A percentile compares a stretch with the other conserved stretches of the same genome.
phyloP scores from a whole-genome alignment of 768 basidiomycete genomes.

The Calocybe gangraenosa region DNA sequence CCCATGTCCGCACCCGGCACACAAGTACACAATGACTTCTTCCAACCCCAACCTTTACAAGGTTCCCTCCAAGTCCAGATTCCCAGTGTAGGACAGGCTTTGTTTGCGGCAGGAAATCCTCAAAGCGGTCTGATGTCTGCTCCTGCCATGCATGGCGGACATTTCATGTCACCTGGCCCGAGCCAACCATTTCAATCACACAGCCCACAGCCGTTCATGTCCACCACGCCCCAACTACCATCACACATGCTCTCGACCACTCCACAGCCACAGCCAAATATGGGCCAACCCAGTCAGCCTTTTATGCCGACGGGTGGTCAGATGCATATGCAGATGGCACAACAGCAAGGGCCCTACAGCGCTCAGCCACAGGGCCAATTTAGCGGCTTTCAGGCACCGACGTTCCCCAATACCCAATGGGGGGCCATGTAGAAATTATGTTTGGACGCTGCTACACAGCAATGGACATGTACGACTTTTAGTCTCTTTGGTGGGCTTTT shows the following conservation, averaged over 20 bases:
- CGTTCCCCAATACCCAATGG: conserved; percentile 26
- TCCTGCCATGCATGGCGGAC: conserved; percentile 21
- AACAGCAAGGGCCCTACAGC: neutral
- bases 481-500: too few relatives aligned
- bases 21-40: conserved; percentile 15
- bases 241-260: conserved; percentile 11
- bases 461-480: too few relatives aligned
- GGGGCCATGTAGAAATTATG: conserved; percentile 27
- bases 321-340: conserved; percentile 15
- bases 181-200: conserved; percentile 29
- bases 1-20: conserved; percentile 15
- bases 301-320: conserved; percentile 23
- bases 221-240: conserved; percentile 19
- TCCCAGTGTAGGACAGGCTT: conserved; percentile 8
- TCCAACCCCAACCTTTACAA: conserved; percentile 22
- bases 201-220: conserved; percentile 27
- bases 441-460: too few relatives aligned
- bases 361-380: conserved; percentile 17
- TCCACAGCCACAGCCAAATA: conserved; percentile 26
- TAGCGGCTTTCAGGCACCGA: conserved; percentile 18
- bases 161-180: conserved; percentile 31
- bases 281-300: conserved; percentile 10
- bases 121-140: conserved; percentile 26
- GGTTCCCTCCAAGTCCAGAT: conserved; percentile 20
- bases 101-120: conserved; percentile 9